Conservation (phyloP, 1,284 basidiomycete genomes). For the Trichosporon coremiiforme region DNA sequence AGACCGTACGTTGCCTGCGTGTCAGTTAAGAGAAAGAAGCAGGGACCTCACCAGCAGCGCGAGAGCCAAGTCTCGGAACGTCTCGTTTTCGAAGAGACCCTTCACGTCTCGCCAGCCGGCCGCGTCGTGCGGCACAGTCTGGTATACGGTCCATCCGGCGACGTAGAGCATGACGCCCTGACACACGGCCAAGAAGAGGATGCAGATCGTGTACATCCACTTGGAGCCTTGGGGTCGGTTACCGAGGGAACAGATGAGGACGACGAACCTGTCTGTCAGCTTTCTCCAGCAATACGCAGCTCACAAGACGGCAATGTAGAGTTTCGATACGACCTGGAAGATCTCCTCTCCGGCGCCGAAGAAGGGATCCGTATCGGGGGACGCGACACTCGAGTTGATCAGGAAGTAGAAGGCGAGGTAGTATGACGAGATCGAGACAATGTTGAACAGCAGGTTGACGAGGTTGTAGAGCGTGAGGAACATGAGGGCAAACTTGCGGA, state of each 20-base stretch:
- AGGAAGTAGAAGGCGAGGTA: conserved; percentile 59
- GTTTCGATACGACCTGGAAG: conserved; percentile 75
- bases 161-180: conserved; percentile 67
- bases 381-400: conserved; percentile 67
- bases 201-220: conserved; percentile 66
- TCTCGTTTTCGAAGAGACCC: conserved; percentile 65
- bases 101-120: conserved; percentile 71
- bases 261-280: conserved; percentile 38
- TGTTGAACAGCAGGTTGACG: conserved; percentile 52
- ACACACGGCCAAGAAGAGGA: conserved; percentile 52
- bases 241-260: conserved; percentile 60
- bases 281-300: conserved; percentile 20
- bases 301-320: conserved; percentile 60
- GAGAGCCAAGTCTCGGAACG: conserved; percentile 72
- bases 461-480: conserved; percentile 57
- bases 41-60: conserved; percentile 41
- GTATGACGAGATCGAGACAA: conserved; percentile 74
- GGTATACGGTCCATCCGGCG: conserved; percentile 81
- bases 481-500: conserved; percentile 79
- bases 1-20: conserved; percentile 78
- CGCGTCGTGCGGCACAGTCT: conserved; percentile 72
- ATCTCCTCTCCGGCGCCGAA: conserved; percentile 71
- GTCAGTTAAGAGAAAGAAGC: not conserved
- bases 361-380: conserved; percentile 67
- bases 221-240: conserved; percentile 84